phyloP scores from a whole-genome alignment of 345 rosid genomes.

The Eucalyptus regnans region DNA sequence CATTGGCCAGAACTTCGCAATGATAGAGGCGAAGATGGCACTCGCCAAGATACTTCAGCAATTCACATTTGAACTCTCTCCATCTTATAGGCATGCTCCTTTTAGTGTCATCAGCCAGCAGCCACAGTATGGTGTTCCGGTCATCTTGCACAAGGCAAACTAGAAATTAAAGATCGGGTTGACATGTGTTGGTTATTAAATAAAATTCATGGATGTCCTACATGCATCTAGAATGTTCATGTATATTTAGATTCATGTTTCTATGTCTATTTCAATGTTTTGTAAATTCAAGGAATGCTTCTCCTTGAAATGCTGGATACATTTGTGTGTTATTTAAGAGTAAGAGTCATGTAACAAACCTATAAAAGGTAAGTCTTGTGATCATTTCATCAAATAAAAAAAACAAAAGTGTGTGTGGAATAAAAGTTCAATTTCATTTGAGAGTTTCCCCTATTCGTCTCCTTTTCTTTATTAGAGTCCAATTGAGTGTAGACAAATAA shows the following conservation, averaged over 20 bases:
- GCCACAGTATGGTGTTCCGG: background rate
- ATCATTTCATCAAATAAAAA: too few relatives aligned
- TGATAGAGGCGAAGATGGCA: background rate
- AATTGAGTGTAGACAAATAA: background rate
- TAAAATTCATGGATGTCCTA: background rate
- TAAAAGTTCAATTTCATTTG: background rate
- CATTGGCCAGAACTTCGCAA: constrained; percentile 1
- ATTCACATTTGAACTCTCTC: background rate
- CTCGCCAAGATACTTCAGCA: background rate
- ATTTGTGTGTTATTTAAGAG: background rate
- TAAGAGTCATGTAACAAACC: background rate
- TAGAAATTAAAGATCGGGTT: background rate
- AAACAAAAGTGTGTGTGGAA: background rate
- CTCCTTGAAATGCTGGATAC: background rate
- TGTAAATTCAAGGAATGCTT: background rate
- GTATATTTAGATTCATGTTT: background rate
- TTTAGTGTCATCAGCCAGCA: background rate
- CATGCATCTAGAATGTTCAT: background rate
- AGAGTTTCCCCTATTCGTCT: background rate
- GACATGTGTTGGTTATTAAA: background rate
- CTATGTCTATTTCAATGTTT: background rate
- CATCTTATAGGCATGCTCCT: background rate
- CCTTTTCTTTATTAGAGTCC: too few relatives aligned
- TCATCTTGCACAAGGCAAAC: background rate
- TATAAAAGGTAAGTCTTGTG: background rate